Evolutionary conservation across 257 asterid species (phyloP).

Genomic region (Salvia miltiorrhiza): DNA sequence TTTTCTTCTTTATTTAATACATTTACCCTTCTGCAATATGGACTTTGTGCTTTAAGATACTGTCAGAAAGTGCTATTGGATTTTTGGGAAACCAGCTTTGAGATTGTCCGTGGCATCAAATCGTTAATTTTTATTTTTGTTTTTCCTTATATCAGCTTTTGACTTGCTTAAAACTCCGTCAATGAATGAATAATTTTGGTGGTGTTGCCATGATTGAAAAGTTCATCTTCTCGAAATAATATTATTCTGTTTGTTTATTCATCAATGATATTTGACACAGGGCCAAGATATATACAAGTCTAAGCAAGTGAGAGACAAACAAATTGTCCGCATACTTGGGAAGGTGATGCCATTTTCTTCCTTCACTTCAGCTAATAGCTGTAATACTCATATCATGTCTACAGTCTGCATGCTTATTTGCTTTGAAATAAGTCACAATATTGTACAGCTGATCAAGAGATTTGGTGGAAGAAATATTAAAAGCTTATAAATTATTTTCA

Average conservation of each 20-base stretch:
- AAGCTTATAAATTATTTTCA: slow-evolving; percentile 31
- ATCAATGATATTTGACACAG: slow-evolving; percentile 29
- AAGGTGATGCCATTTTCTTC: slow-evolving; percentile 45
- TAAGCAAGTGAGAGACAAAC: slow-evolving; percentile 92
- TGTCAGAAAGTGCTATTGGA: not conserved
- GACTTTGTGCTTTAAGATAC: not conserved
- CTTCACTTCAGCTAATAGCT: not conserved
- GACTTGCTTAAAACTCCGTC: slow-evolving; percentile 9
- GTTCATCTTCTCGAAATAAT: not conserved
- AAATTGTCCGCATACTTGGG: slow-evolving; percentile 93
- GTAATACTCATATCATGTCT: slow-evolving; percentile 2
- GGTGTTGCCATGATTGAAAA: not conserved
- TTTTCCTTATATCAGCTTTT: not conserved
- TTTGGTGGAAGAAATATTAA: slow-evolving; percentile 7
- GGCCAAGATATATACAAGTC: slow-evolving; percentile 84
- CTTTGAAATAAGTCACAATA: not conserved
- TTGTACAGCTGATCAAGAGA: not conserved
- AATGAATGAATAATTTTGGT: not conserved
- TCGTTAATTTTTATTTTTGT: not conserved
- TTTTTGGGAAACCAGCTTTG: not conserved
- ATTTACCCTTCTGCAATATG: not conserved
- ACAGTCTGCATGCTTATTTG: slow-evolving; percentile 4
- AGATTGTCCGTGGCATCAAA: not conserved
- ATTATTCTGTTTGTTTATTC: slow-evolving; percentile 6
- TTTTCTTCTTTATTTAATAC: not conserved